phyloP scores from a whole-genome alignment of 164 flowering plant species.

The Tetracentron sinense region DNA sequence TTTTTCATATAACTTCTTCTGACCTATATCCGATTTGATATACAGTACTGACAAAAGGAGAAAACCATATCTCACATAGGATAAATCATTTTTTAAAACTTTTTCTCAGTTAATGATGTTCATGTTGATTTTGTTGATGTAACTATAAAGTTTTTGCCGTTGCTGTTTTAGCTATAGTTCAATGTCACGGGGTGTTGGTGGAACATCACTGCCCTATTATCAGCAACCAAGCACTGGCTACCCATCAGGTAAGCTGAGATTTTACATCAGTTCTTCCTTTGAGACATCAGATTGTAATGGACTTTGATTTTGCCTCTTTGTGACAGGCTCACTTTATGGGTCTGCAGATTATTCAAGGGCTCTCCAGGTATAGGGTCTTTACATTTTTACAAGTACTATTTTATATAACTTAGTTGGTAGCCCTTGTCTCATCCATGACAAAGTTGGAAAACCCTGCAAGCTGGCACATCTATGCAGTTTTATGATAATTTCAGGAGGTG shows the following conservation, averaged over 20 bases:
- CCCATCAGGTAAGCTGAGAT: conserved; percentile 16
- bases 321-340: conserved; percentile 14
- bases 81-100: not conserved
- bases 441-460: not conserved
- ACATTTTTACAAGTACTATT: not conserved
- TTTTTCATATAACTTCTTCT: not conserved
- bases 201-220: conserved; percentile 18
- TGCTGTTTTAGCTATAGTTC: conserved; percentile 11
- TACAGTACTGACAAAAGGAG: not conserved
- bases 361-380: conserved; percentile 13
- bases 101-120: not conserved
- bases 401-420: not conserved
- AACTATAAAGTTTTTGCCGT: not conserved
- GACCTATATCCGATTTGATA: not conserved
- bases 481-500: not conserved
- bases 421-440: not conserved
- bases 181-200: conserved; percentile 16
- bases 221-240: conserved; percentile 13
- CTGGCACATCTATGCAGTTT: not conserved
- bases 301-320: not conserved
- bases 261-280: not conserved
- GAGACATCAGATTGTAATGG: not conserved
- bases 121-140: not conserved
- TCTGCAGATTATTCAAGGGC: conserved; percentile 2
- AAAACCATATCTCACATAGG: not conserved